These are phyloP conservation scores for Elsinoe batatas DNA, from an alignment of 2,329 filamentous ascomycete species.

Conservation along the genomic window DNA sequence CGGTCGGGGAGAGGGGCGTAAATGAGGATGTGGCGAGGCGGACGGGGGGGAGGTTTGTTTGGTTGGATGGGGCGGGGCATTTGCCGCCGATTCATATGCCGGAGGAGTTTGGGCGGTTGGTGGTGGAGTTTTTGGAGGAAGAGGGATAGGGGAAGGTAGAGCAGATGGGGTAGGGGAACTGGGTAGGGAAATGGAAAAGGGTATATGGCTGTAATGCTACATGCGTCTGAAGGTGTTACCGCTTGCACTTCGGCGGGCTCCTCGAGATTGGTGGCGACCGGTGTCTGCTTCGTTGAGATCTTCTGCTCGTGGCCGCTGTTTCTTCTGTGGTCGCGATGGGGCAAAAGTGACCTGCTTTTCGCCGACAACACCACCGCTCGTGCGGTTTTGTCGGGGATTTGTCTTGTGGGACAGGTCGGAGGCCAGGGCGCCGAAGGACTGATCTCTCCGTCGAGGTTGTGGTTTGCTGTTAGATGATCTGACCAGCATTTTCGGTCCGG, in stretches of 20 bases:
- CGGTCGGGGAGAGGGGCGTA: constrained; percentile 15
- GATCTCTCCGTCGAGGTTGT: constrained; percentile 32
- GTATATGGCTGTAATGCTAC: constrained; percentile 26
- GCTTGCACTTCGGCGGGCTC: constrained; percentile 59
- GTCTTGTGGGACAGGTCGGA: constrained; percentile 28
- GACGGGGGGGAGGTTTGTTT: constrained; percentile 19
- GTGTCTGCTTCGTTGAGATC: constrained; percentile 23
- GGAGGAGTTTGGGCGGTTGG: constrained; percentile 20
- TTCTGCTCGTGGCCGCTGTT: constrained; percentile 19
- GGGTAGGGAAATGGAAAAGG: background rate
- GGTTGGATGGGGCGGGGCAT: constrained; percentile 22
- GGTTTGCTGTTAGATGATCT: constrained; percentile 36
- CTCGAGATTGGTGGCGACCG: constrained; percentile 22
- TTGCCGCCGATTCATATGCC: constrained; percentile 23
- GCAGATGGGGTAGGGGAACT: background rate
- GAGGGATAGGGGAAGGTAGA: background rate
- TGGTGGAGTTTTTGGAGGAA: constrained; percentile 19
- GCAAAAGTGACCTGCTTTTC: constrained; percentile 63
- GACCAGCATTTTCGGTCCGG: constrained; percentile 45
- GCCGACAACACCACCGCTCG: constrained; percentile 32
- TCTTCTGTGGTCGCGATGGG: constrained; percentile 43
- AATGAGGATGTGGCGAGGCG: constrained; percentile 19
- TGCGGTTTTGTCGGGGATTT: constrained; percentile 19
- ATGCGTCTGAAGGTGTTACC: constrained; percentile 63
- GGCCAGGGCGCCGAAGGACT: constrained; percentile 50